A percentile compares a stretch with the other conserved stretches of the same genome.
Evolutionary conservation across 345 rosid species (phyloP).

Genomic region (Rhodamnia rubescens): DNA sequence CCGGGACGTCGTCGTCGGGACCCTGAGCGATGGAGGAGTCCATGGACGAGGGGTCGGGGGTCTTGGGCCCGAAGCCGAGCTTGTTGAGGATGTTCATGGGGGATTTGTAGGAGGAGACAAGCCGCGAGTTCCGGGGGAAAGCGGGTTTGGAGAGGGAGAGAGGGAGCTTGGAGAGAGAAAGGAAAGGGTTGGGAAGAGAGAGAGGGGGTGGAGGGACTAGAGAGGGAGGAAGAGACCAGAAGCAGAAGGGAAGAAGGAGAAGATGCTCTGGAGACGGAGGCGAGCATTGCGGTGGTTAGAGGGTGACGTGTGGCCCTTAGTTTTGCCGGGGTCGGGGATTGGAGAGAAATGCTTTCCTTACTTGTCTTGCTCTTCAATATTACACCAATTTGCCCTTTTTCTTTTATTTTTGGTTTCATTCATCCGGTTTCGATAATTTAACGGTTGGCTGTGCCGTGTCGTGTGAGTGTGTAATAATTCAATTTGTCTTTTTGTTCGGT

Average conservation of each 20-base stretch:
- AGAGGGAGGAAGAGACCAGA: not conserved
- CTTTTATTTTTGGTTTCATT: not conserved
- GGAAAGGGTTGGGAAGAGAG: conserved; percentile 8
- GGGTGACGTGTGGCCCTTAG: not conserved
- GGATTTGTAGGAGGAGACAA: conserved; percentile 14
- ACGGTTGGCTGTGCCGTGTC: not conserved
- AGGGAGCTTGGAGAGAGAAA: conserved; percentile 2
- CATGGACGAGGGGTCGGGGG: conserved; percentile 33
- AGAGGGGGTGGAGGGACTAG: not conserved
- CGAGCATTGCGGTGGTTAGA: not conserved
- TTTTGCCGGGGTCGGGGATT: fast-evolving
- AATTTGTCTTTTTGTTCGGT: not conserved
- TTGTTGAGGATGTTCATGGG: conserved; percentile 87
- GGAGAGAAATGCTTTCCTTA: not conserved
- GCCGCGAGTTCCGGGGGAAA: conserved; percentile 7
- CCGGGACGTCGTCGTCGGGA: conserved; percentile 61
- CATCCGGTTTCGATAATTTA: not conserved
- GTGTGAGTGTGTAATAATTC: not conserved
- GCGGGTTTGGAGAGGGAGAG: not conserved
- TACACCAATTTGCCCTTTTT: not conserved
- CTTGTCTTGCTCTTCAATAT: not conserved
- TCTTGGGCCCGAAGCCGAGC: conserved; percentile 54
- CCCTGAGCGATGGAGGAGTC: conserved; percentile 64
- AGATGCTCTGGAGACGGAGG: not conserved
- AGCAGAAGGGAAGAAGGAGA: not conserved